Evolutionary conservation across 345 rosid genomes (phyloP).

Genomic region (Clausena lansium): DNA sequence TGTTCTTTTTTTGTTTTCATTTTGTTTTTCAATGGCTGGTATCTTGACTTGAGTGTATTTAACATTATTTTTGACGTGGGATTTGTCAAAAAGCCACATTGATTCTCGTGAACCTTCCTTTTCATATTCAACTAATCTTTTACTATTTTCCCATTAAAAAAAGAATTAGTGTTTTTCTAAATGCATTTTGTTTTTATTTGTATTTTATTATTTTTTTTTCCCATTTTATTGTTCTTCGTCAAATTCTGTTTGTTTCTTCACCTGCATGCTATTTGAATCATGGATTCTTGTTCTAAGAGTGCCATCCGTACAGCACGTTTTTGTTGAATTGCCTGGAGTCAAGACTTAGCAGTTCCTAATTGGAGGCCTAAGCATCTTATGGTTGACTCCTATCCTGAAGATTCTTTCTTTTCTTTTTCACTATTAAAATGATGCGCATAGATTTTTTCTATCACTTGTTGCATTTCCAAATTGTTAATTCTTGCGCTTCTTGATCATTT

Average conservation of each 20-base stretch:
- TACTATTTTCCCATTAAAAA: not conserved
- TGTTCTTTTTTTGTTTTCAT: not conserved
- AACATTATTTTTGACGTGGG: not conserved
- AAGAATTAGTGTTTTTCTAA: not conserved
- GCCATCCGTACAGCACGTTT: not conserved
- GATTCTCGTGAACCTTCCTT: slow-evolving; percentile 16
- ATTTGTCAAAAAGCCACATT: slow-evolving; percentile 19
- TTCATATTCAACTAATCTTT: not conserved
- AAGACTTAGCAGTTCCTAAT: slow-evolving; percentile 17
- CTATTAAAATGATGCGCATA: not conserved
- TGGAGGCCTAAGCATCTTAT: slow-evolving; percentile 17
- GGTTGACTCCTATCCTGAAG: slow-evolving; percentile 23
- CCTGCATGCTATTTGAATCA: slow-evolving; percentile 11
- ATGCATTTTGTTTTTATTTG: not conserved
- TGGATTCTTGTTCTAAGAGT: slow-evolving; percentile 14
- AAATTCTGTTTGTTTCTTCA: not conserved
- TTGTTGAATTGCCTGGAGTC: slow-evolving; percentile 12
- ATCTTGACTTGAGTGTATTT: slow-evolving; percentile 3
- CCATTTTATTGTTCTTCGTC: not conserved
- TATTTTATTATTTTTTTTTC: not conserved
- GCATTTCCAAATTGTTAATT: not conserved
- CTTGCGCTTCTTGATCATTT: not conserved
- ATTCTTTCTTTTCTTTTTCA: not conserved
- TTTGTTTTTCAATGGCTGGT: not conserved
- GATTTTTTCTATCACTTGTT: not conserved